Evolutionary conservation across 805 yeast species (phyloP).

Genomic region (Saitoella complicata): DNA sequence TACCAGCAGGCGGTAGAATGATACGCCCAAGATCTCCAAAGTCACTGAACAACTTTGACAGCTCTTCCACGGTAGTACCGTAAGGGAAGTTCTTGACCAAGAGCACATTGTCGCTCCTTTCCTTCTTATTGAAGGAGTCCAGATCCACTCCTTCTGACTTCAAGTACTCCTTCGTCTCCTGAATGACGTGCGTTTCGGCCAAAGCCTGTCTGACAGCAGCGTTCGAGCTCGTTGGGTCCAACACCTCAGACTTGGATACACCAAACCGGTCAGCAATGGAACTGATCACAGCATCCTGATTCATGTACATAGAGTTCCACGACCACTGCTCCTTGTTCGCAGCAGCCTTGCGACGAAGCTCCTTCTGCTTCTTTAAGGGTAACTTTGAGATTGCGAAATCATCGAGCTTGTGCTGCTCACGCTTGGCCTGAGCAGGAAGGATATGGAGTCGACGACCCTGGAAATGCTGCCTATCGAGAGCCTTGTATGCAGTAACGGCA

Average conservation of each 20-base stretch:
- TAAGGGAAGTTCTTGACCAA: conserved; percentile 81
- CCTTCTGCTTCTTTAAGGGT: conserved; percentile 83
- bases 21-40: conserved; percentile 68
- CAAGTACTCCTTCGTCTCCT: conserved; percentile 76
- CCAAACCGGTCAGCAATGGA: conserved; percentile 79
- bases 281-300: conserved; percentile 73
- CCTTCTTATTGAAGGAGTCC: conserved; percentile 43
- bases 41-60: conserved; percentile 64
- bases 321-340: conserved; percentile 79
- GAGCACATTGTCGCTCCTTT: conserved; percentile 64
- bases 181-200: conserved; percentile 92
- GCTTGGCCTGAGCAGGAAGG: conserved; percentile 68
- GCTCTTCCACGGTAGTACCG: conserved; percentile 66
- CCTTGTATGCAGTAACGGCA: conserved; percentile 60
- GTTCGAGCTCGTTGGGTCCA: conserved; percentile 71
- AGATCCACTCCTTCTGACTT: conserved; percentile 76
- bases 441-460: conserved; percentile 90
- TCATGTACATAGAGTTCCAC: conserved; percentile 90
- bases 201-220: conserved; percentile 94
- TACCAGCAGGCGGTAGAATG: conserved; percentile 91
- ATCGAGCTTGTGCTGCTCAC: conserved; percentile 57
- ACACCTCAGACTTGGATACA: conserved; percentile 59
- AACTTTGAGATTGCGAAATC: conserved; percentile 82
- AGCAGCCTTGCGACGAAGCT: conserved; percentile 63
- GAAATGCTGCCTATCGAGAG: conserved; percentile 72